These are phyloP conservation scores for Tylopilus cervinicoccineus DNA, from an alignment of 768 basidiomycete species.

Conservation along the genomic window DNA sequence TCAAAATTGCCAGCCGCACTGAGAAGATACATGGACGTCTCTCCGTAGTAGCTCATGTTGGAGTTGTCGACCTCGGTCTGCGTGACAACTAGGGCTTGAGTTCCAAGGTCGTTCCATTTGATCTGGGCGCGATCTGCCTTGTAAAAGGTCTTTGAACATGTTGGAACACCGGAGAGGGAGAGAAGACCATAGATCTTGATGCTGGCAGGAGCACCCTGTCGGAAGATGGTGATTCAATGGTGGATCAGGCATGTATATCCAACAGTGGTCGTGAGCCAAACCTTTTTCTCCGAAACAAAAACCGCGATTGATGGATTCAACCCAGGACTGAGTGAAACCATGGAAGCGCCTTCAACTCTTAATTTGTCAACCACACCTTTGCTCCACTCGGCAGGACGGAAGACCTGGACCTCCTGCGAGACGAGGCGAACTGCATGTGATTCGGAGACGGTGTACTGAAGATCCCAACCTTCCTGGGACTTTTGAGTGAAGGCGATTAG, in stretches of 20 bases:
- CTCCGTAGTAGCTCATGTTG: conserved; percentile 97
- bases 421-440: conserved; percentile 81
- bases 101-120: conserved; percentile 96
- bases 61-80: conserved; percentile 97
- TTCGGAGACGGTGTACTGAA: conserved; percentile 89
- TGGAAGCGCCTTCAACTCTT: conserved; percentile 78
- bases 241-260: neutral
- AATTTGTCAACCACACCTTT: conserved; percentile 81
- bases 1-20: conserved; percentile 93
- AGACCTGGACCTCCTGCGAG: conserved; percentile 79
- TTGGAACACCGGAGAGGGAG: conserved; percentile 57
- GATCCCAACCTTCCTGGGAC: conserved; percentile 84
- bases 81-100: conserved; percentile 85
- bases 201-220: conserved; percentile 80
- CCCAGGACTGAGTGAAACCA: conserved; percentile 75
- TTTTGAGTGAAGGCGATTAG: conserved; percentile 87
- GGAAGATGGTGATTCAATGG: neutral
- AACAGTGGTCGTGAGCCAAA: conserved; percentile 20
- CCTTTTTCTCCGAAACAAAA: conserved; percentile 94
- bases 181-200: conserved; percentile 80
- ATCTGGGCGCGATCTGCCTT: conserved; percentile 91
- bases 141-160: conserved; percentile 89
- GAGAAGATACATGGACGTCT: conserved; percentile 91
- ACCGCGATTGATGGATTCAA: conserved; percentile 86
- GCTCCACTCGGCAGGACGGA: conserved; percentile 72